Evolutionary conservation across 176 grass and related monocot genomes (phyloP), one percentile per base, ranked within the genome.

Genomic region (Dactylis glomerata): DNA sequence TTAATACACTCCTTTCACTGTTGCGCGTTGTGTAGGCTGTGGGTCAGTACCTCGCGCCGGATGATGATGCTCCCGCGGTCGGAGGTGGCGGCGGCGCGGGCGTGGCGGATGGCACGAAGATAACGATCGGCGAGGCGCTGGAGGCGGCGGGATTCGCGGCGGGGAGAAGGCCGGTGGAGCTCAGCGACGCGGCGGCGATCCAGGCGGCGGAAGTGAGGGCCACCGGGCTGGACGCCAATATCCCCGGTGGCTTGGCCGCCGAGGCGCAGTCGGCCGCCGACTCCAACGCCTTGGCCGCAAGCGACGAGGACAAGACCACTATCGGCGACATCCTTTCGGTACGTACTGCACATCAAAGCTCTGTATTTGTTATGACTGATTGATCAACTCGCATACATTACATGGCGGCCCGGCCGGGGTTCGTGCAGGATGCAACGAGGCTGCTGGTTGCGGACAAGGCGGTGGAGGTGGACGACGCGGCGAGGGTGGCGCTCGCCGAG

Each of bases 101-200:
- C 0, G 17, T 1, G 42, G 51, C 51, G 19, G 51, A 69, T 1
- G 14, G 0, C 0, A 58, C 88, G 32, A 91, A 94, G 70, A 82
- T 97, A 50, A 90, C 92, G 4, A 88, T 92, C 61, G 90, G 90
- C 8, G 94, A 94, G 62, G 94, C 92, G 7, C 86, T 92, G 15
- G 90, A 97, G 81, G 90, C 88, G 4, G 23, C 95, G 5, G 88
- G 59, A 1, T 62, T 81, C 5, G 70, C 88, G 10, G 84, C 63
- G 0, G 88, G 84, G 0, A 41, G 69, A 30, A 69, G 32, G 79
- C 86, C 92, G 3, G 84, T 92, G 66, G 92, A 97, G 46, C 83
- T 34, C 41, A 94, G 95, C 66, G 95, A 94, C 80, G 86, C 86
- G 13, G 90, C 92, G 0, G 92, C 88, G 6, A 94, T 97, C 75